Evolutionary conservation across 441 rosid genomes (phyloP), one percentile per base, ranked within the genome.

Genomic region (Erysimum cheiri): DNA sequence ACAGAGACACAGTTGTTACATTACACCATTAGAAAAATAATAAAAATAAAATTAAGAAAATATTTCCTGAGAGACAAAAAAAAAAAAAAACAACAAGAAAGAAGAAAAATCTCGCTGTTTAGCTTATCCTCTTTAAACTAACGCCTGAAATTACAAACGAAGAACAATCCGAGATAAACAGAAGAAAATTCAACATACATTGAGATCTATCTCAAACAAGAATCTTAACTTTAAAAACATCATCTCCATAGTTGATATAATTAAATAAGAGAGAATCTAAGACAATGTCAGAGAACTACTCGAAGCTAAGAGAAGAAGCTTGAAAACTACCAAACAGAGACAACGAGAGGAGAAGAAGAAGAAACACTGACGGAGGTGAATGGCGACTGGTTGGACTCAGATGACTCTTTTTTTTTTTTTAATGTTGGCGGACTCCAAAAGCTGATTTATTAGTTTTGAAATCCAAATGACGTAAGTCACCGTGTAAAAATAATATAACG

Each of bases 341-440:
- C 59, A 77, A 80, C 69, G 74, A 77, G 63, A 78, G 64, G 73
- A 59, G 77, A 72, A 53, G 68, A 80, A 53, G 63, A 67, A 26
- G 58, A 57, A 49, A 54, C 73, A 59, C 57, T 43, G 11, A 66
- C 47, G 58, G 14, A 67, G 61, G 9, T 28, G 50, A 44, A 52
- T 26, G 55, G 32, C 35, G 53, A 69, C 32, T n/a, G 17, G 13
- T 31, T 13, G 22, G 26, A 15, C 41, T 56, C 0, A 2, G 13
- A 31, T 32, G 46, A 29, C 24, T 22, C 24, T 15, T 14, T 10
- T 36, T 0, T 3, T 37, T 7, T 22, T 29, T 55, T 6, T 36
- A 22, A 22, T 22, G 24, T 6, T 6, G 54, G 24, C 87, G 83
- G 89, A 84, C 69, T 81, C 69, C 70, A 87, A 82, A 76, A 15